Percentiles rank a stretch among this genome's conserved stretches.
phyloP scores from a whole-genome alignment of 345 rosid species.

The Hibiscus mutabilis region DNA sequence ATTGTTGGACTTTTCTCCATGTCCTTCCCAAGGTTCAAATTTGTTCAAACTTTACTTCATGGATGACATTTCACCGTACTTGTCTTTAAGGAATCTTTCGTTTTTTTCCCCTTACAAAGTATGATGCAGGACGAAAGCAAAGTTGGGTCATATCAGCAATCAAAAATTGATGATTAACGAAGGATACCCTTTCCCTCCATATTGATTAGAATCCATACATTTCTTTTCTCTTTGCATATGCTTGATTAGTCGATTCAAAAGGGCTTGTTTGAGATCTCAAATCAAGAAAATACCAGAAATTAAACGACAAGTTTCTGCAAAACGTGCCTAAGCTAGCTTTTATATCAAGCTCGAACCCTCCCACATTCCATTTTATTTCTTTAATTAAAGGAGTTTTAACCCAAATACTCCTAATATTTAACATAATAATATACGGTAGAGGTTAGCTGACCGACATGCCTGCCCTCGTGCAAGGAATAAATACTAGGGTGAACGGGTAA shows the following conservation, averaged over 20 bases:
- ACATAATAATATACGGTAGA: neutral
- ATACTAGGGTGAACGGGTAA: neutral
- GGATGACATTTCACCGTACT: slow-evolving; percentile 22
- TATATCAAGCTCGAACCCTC: too few relatives aligned
- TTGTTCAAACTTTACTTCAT: slow-evolving; percentile 15
- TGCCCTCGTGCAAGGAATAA: slow-evolving; percentile 12
- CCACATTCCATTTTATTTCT: too few relatives aligned
- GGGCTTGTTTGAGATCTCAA: too few relatives aligned
- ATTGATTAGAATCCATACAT: neutral
- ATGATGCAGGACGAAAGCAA: neutral
- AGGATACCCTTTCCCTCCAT: neutral
- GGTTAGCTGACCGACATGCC: neutral
- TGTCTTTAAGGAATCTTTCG: slow-evolving; percentile 28
- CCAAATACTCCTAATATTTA: too few relatives aligned
- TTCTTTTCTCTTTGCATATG: slow-evolving; percentile 1
- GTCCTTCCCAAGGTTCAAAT: too few relatives aligned
- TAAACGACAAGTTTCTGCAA: too few relatives aligned
- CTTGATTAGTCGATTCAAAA: neutral
- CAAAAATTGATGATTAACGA: neutral
- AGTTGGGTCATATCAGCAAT: slow-evolving; percentile 13
- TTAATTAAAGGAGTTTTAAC: too few relatives aligned
- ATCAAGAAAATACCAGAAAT: too few relatives aligned
- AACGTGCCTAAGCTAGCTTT: too few relatives aligned
- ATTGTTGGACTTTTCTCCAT: slow-evolving; percentile 17
- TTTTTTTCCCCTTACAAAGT: neutral